These are phyloP conservation scores for Ceratocystis huliohia DNA, from an alignment of 2,329 filamentous ascomycete genomes.

Conservation along the genomic window DNA sequence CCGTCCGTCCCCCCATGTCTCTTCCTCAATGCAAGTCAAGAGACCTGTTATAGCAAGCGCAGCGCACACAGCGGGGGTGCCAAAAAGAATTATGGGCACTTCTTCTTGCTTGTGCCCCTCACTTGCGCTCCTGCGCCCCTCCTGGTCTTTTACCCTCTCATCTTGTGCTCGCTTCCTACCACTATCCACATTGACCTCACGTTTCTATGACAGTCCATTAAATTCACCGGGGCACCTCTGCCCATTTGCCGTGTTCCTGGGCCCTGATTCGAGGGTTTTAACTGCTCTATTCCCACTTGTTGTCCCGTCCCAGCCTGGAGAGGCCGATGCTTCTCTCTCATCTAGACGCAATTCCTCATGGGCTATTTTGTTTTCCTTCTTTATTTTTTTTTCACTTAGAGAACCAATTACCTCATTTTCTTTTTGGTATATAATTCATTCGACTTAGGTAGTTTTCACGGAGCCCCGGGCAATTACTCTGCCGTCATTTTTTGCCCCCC, in stretches of 20 bases:
- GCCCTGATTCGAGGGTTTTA: constrained; percentile 1
- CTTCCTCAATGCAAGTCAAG: not conserved
- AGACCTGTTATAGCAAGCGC: constrained; percentile 7
- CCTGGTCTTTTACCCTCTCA: no score
- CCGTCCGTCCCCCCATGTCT: no score
- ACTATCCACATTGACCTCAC: not conserved
- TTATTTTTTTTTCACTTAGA: not conserved
- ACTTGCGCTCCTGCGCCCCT: constrained; percentile 10
- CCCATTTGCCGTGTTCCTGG: constrained; percentile 2
- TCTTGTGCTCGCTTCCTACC: no score
- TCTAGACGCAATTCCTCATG: not conserved
- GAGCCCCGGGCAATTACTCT: not conserved
- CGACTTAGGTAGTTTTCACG: not conserved
- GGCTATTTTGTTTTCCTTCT: not conserved
- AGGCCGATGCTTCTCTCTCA: not conserved
- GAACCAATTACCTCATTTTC: not conserved
- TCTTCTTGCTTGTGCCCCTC: constrained; percentile 5
- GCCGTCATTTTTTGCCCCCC: not conserved
- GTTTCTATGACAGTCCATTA: constrained; percentile 15
- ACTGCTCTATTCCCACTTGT: not conserved
- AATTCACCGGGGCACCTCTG: not conserved
- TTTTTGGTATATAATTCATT: not conserved
- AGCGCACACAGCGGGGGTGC: not conserved
- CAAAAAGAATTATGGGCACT: constrained; percentile 16
- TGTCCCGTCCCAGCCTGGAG: not conserved